Evolutionary conservation across 192 early-diverging fungal genomes (phyloP).

Genomic region (Entomortierella parvispora): DNA sequence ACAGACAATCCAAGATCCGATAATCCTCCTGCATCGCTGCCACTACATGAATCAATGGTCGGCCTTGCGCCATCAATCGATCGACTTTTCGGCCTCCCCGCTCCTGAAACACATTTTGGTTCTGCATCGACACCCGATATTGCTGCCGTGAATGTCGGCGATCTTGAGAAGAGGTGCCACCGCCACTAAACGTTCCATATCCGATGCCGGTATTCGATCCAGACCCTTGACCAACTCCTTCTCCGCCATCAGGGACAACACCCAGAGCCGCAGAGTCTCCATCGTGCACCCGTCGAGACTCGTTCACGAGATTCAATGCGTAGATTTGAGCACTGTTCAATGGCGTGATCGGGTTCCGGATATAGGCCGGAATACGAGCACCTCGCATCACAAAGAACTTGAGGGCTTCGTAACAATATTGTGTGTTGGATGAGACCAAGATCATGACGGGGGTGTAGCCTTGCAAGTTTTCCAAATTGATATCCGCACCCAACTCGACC

Average conservation of each 20-base stretch:
- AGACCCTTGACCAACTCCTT: too few relatives aligned
- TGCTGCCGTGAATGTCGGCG: constrained; percentile 16
- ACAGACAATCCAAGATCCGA: constrained; percentile 43
- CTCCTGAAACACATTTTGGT: constrained; percentile 26
- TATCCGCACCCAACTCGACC: constrained; percentile 46
- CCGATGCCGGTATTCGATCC: too few relatives aligned
- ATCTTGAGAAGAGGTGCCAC: not conserved
- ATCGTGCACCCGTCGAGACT: constrained; percentile 12
- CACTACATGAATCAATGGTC: constrained; percentile 47
- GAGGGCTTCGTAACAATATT: constrained; percentile 48
- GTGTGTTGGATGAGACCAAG: constrained; percentile 46
- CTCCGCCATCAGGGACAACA: not conserved
- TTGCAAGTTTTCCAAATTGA: constrained; percentile 45
- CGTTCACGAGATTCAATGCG: constrained; percentile 43
- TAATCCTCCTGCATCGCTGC: constrained; percentile 49
- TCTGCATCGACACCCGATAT: constrained; percentile 1
- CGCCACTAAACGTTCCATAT: too few relatives aligned
- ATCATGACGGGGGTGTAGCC: constrained; percentile 51
- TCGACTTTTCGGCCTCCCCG: constrained; percentile 19
- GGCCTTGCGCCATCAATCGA: constrained; percentile 28
- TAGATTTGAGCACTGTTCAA: constrained; percentile 44
- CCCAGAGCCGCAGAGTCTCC: not conserved
- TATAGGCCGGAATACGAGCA: constrained; percentile 42
- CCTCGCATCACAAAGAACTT: constrained; percentile 50
- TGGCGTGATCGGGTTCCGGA: constrained; percentile 42